A percentile compares a stretch with the other conserved stretches of the same genome.
Conservation (phyloP, 306 rosid species). For the Quercus mongolica region DNA sequence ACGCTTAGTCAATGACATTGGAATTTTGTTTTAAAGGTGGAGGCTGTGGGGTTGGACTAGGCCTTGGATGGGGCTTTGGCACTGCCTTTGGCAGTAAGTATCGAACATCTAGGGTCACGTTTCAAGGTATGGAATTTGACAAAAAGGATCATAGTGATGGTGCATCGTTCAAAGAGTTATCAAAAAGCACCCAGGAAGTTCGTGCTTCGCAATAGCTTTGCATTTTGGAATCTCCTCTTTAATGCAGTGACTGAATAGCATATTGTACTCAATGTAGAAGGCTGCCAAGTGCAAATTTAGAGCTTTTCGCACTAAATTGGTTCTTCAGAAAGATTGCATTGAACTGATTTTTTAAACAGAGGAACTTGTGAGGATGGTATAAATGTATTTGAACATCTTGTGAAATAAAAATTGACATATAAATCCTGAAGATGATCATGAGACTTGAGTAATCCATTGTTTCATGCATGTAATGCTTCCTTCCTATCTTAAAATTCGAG, state of each 20-base stretch:
- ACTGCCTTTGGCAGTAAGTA: constrained; percentile 85
- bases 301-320: background rate
- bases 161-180: constrained; percentile 20
- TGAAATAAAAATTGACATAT: background rate
- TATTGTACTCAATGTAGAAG: background rate
- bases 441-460: no score
- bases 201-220: constrained; percentile 29
- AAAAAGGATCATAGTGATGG: constrained; percentile 34
- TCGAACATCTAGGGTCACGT: constrained; percentile 61
- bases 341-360: background rate
- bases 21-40: constrained; percentile 62
- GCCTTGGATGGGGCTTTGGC: constrained; percentile 99
- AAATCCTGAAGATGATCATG: background rate
- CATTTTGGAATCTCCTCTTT: background rate
- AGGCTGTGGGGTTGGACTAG: constrained; percentile 96
- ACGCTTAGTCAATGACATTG: background rate
- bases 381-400: background rate
- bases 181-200: constrained; percentile 33
- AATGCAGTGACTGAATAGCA: background rate
- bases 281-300: background rate
- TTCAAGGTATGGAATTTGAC: constrained; percentile 68
- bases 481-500: no score
- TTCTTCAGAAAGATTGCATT: background rate
- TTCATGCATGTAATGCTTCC: no score
- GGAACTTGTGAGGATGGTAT: background rate